Evolutionary conservation across 306 rosid species (phyloP).

Genomic region (Pachyrhizus erosus): DNA sequence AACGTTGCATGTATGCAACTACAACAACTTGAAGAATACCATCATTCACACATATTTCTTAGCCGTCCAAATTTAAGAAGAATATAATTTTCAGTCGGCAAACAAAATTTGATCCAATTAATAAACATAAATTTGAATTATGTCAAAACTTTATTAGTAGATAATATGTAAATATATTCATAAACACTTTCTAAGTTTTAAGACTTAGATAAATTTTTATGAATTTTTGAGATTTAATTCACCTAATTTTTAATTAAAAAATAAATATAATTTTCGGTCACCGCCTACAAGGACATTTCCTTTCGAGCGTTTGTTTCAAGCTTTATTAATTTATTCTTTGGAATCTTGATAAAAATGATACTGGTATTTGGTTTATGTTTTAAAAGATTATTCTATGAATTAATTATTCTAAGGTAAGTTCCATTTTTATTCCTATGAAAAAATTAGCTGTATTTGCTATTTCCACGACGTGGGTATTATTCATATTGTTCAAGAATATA

Average conservation of each 20-base stretch:
- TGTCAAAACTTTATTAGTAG: too few species aligned
- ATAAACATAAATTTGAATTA: too few species aligned
- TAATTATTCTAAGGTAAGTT: not conserved
- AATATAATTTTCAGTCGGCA: not conserved
- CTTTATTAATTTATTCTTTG: not conserved
- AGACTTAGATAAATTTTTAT: too few species aligned
- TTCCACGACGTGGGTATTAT: not conserved
- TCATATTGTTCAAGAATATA: not conserved
- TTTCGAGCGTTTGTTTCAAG: constrained; percentile 4
- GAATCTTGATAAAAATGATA: not conserved
- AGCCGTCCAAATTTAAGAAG: constrained; percentile 27
- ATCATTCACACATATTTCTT: not conserved
- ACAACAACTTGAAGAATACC: not conserved
- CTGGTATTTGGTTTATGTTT: not conserved
- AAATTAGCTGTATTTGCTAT: not conserved
- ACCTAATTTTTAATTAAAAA: too few species aligned
- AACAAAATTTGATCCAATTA: too few species aligned
- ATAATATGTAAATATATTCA: too few species aligned
- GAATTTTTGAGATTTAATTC: too few species aligned
- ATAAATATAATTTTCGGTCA: not conserved
- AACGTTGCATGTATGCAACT: constrained; percentile 3
- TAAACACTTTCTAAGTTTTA: too few species aligned
- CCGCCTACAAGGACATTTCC: not conserved
- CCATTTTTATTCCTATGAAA: not conserved
- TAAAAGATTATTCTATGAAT: not conserved